phyloP scores from a whole-genome alignment of 1,139 yeast species.

The Yamadazyma sp. region DNA sequence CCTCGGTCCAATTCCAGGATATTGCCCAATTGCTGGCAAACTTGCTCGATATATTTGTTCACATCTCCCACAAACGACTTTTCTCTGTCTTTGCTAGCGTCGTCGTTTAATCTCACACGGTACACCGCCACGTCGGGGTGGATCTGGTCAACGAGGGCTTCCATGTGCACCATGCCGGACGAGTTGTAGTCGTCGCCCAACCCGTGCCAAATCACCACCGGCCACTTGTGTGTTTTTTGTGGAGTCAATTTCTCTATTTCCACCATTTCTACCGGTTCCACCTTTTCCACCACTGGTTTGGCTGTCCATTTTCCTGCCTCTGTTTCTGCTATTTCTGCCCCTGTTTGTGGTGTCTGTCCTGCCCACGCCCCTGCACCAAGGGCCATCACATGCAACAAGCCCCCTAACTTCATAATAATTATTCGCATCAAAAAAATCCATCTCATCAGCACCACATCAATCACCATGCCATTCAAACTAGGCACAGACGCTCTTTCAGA shows the following conservation, averaged over 20 bases:
- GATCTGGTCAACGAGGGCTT: constrained; percentile 38
- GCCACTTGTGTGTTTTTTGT: too few species aligned
- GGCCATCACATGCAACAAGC: too few species aligned
- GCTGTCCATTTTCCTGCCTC: too few species aligned
- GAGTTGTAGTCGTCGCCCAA: constrained; percentile 76
- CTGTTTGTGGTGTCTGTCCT: too few species aligned
- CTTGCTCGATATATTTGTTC: constrained; percentile 35
- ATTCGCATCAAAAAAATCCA: constrained; percentile 1
- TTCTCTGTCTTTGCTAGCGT: constrained; percentile 52
- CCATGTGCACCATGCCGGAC: constrained; percentile 52
- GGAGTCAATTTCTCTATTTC: not conserved
- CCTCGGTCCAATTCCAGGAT: constrained; percentile 50
- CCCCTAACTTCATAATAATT: too few species aligned
- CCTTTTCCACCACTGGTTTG: too few species aligned
- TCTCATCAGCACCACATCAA: constrained; percentile 4
- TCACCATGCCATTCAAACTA: constrained; percentile 16
- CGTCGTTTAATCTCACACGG: constrained; percentile 51
- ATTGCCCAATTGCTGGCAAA: constrained; percentile 40
- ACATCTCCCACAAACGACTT: constrained; percentile 62
- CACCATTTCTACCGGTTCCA: not conserved
- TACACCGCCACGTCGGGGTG: constrained; percentile 56
- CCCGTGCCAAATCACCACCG: constrained; percentile 84
- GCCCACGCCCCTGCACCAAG: not conserved
- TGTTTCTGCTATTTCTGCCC: too few species aligned
- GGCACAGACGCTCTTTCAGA: constrained; percentile 25